phyloP scores from a whole-genome alignment of 2,329 filamentous ascomycete species.

The Ceratocystis diversiconidia region DNA sequence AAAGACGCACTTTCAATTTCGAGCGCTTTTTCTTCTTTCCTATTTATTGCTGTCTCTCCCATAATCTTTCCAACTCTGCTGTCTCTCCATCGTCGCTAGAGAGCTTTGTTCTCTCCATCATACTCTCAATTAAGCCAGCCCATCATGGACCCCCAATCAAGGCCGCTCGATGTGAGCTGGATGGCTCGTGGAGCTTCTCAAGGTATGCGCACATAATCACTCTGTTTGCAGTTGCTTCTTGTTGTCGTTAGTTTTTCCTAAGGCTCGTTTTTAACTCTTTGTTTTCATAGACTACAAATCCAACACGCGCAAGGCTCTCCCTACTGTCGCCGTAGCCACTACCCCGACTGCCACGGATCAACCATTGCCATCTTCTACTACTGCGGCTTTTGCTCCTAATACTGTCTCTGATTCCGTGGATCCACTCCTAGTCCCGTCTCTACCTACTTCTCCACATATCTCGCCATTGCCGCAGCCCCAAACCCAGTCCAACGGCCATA shows the following conservation, averaged over 20 bases:
- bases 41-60: not conserved
- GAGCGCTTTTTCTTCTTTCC: not conserved
- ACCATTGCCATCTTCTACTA: not conserved
- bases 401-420: not conserved
- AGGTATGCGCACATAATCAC: conserved; percentile 41
- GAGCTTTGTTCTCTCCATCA: conserved; percentile 17
- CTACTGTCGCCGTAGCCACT: not conserved
- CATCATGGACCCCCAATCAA: conserved; percentile 64
- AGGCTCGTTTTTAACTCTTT: not conserved
- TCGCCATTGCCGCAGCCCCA: not conserved
- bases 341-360: not conserved
- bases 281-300: conserved; percentile 10
- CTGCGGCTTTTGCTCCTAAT: not conserved
- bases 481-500: not conserved
- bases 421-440: not conserved
- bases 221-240: not conserved
- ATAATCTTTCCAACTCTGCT: not conserved
- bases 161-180: conserved; percentile 72
- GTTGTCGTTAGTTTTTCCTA: not conserved
- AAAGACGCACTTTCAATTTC: not conserved
- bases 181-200: conserved; percentile 67
- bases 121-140: conserved; percentile 14
- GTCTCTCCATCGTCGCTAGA: not conserved
- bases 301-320: not conserved
- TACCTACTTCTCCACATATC: not conserved